Evolutionary conservation across 140 eudicot genomes (phyloP), one percentile per base, ranked within the genome.

Genomic region (Stevia rebaudiana): DNA sequence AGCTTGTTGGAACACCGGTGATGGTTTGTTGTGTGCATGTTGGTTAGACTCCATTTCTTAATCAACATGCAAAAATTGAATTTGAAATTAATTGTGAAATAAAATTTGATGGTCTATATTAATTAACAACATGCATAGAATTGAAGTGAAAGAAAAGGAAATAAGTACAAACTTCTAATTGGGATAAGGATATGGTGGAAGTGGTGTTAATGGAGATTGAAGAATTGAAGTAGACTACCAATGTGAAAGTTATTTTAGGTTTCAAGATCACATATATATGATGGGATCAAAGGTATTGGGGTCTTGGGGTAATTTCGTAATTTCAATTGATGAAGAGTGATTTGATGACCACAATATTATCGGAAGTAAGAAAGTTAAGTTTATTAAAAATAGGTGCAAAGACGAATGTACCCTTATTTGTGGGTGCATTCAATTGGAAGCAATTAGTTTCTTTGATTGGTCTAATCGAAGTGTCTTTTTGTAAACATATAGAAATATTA

Each of bases 21-120:
- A 54, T 33, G 70, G 17, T 69, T 75, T 76, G 68, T 12, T 53
- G 15, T 25, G 39, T 54, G 61, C 61, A 54, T 54, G 61, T 56
- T 30, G 42, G 12, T 56, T 56, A 6, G 74, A 76, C 28, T 84
- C 95, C 95, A 86, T 83, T 49, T 41, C 16, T 75, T 77, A 75
- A 74, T 61, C 63, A 44, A 70, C 72, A 75, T 46, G 63, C 62
- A 66, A 56, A 46, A 33, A 43, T 40, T 9, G 23, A 50, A 55
- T 25, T 15, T 8, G 23, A 41, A 41, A 44, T 44, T 15, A 15
- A 44, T 4, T 40, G 44, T 40, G 15, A 50, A 11, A 21, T 50
- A 50, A 18, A 30, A 19, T 49, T 17, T 49, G 55, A 49, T 49
- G 55, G 55, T 18, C 28, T 49, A 18, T 49, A 3, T 7, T 2